Evolutionary conservation across 768 basidiomycete species (phyloP), one percentile per base, ranked within the genome.

Genomic region (Mycena leptocephala): DNA sequence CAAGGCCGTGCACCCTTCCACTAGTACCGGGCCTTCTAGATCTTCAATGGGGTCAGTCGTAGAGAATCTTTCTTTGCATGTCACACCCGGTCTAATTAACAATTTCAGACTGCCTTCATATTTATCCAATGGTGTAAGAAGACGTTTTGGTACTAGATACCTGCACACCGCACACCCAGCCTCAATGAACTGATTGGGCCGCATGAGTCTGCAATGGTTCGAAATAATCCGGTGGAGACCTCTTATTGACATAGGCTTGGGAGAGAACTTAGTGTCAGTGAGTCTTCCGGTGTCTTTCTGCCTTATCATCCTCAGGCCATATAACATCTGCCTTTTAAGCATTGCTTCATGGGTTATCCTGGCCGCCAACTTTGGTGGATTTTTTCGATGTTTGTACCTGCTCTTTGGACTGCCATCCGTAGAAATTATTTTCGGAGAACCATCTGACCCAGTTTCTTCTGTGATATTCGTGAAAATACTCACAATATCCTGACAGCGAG

Each of bases 141-240:
- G 0, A 1, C 14, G 33, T 9, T 18, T 2, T 20, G 64, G 64
- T 0, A 30, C 26, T n/a, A 66, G 30, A 22, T 18, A 22, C 3
- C 64, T 46, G 18, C 64, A 66, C 9, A 66, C 64, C 3, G 64
- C 64, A 66, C 64, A 66, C 20, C 61, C 61, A 41, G 61, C 10
- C 26, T 63, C 61, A 3, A 41, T 20, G 28, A 63, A 63, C 1
- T 8, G 1, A 3, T 28, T 41, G 10, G 61, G 61, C n/a, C 61
- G 3, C 61, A 63, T 26, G 1, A 7, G 4, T 14, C 39, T 20
- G 14, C 61, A 63, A 28, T 63, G 39, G 4, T 28, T 41, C 3
- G 37, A 14, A 7, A 63, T 63, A 7, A 63, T 63, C 13, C 39
- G 22, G 11, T 41, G 35, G 2, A 20, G 5, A 41, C 11, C 37